Base-by-base conservation (phyloP, 2,329 filamentous ascomycete genomes). In the Fusarium redolens region DNA sequence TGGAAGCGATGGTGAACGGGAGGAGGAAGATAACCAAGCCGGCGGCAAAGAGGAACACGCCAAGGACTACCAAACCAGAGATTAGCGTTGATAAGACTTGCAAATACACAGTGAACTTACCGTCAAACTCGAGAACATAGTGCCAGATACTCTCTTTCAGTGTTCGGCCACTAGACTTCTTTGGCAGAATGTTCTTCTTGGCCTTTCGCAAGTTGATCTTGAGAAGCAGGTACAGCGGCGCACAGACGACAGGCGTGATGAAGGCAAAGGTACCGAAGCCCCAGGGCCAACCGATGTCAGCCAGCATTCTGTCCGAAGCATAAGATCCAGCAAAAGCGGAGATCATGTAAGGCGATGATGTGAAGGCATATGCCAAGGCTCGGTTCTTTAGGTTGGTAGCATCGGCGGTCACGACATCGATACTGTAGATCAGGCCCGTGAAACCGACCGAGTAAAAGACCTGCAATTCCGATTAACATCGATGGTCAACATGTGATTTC, bases 1-100 rank as follows among this genome's bases (percentile, higher is more conserved):
- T 72, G 15, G 75, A 70, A 18, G 87, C 85, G 14, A 93, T 83
- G 4, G 85, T 91, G 76, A 93, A 89, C 0, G 92, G 91, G 0
- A 93, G 85, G 8, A 93, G 81, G 76, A 93, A 90, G 11, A 91
- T 78, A 3, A 86, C 83, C 18, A 91, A 83, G 5, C 89, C 91
- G 7, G 80, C 82, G 6, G 86, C 84, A 70, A 92, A 86, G 7
- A 92, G 79, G 30, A 91, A 63, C 17, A 91, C 85, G 1, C 90
- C 90, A 3, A 87, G 69, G 4, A 86, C 79, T 82, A 15, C 18
- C 12, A 14, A 14, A 52, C 7, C 25, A 25, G 25, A 8, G 2
- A 28, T 50, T 17, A 37, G 25, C 13, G 15, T 28, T 7, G 20
- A 5, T 2, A 0, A 0, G 1, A 0, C 2, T 10, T 31, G 0